These are phyloP conservation scores for Ophiostoma ips DNA, from an alignment of 2,329 filamentous ascomycete species.

Conservation along the genomic window DNA sequence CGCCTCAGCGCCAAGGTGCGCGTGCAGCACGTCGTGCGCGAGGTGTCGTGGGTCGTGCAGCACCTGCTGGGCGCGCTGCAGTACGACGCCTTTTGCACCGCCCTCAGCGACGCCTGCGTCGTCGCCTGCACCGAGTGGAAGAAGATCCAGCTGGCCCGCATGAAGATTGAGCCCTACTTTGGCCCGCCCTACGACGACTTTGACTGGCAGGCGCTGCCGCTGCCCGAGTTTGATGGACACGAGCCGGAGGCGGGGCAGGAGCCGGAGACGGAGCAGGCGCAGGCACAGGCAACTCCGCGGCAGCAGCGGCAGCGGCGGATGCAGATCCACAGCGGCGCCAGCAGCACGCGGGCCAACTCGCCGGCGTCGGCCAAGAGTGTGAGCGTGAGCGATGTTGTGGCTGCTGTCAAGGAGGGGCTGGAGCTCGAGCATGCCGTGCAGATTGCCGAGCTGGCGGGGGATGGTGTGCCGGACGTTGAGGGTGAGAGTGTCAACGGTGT, in stretches of 20 bases:
- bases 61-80: slow-evolving; percentile 20
- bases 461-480: not conserved
- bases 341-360: not conserved
- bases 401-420: not conserved
- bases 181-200: slow-evolving; percentile 23
- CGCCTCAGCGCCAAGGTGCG: slow-evolving; percentile 16
- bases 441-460: not conserved
- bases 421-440: not conserved
- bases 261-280: slow-evolving; percentile 1
- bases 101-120: slow-evolving; percentile 18
- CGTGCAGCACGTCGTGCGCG: slow-evolving; percentile 21
- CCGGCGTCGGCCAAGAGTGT: not conserved
- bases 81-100: slow-evolving; percentile 20
- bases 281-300: too few species aligned
- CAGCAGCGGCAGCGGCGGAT: not conserved
- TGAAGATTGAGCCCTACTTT: slow-evolving; percentile 25
- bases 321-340: slow-evolving; percentile 4
- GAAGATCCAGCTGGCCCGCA: slow-evolving; percentile 19
- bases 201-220: slow-evolving; percentile 23
- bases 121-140: slow-evolving; percentile 22
- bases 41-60: slow-evolving; percentile 22
- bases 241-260: not conserved
- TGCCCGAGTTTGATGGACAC: slow-evolving; percentile 17
- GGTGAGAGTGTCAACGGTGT: not conserved
- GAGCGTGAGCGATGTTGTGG: too few species aligned